phyloP scores from a whole-genome alignment of 164 flowering plant genomes.

The Platanus orientalis region DNA sequence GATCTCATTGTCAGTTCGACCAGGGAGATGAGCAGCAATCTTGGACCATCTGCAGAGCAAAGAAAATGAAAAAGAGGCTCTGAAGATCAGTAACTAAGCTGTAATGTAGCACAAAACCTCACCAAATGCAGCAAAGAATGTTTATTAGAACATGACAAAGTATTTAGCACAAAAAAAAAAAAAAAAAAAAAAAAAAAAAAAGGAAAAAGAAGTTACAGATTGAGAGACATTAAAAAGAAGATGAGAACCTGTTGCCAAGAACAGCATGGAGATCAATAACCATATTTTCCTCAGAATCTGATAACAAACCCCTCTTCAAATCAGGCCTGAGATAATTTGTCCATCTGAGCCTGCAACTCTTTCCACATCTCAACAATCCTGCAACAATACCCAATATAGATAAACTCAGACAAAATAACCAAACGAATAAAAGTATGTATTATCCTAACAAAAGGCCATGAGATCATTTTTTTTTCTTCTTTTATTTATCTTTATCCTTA shows the following conservation, averaged over 20 bases:
- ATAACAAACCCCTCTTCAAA: constrained; percentile 61
- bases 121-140: background rate
- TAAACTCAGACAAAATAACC: background rate
- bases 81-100: background rate
- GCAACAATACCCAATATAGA: constrained; percentile 13
- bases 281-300: constrained; percentile 59
- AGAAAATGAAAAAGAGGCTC: background rate
- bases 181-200: background rate
- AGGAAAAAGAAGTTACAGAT: background rate
- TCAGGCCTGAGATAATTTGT: constrained; percentile 72
- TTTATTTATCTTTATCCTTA: background rate
- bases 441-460: too few relatives aligned
- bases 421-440: background rate
- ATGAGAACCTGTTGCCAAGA: constrained; percentile 66
- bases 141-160: background rate
- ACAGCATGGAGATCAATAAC: constrained; percentile 69
- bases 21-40: constrained; percentile 71
- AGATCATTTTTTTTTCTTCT: too few relatives aligned
- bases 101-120: background rate
- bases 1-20: constrained; percentile 77
- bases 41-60: constrained; percentile 58
- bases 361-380: constrained; percentile 67
- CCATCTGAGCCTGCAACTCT: constrained; percentile 75
- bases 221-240: background rate
- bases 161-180: background rate